Evolutionary conservation across 108 stramenopile genomes (phyloP), one percentile per base, ranked within the genome.

Genomic region (Licmophora abbreviata): DNA sequence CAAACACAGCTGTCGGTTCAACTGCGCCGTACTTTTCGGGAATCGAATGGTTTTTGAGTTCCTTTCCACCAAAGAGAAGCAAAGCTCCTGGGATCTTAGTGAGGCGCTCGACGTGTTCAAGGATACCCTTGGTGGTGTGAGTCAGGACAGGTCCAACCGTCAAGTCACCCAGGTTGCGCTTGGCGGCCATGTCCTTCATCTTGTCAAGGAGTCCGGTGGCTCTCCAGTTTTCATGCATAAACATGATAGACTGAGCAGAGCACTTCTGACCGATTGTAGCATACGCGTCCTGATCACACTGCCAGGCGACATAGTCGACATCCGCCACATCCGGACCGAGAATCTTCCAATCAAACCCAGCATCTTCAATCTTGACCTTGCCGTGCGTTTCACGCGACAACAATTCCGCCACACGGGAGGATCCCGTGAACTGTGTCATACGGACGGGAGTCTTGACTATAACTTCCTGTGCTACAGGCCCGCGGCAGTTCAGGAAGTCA

Each of bases 341-440:
- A 51, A 95, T 77, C 73, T 96, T 98, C 97, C 97, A 98, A 64
- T 98, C 97, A 66, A 96, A 96, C n/a, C 97, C 97, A 9, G 97
- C 97, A 73, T 98, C 97, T 60, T 96, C 95, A 38, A 94, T 66
- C 79, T 90, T 88, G 35, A 94, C 88, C 68, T 93, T 92, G 26
- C 97, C 97, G 48, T 70, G 61, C 3, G 94, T 92, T 26, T 72
- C 83, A 63, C 73, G 40, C 15, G 63, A 63, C 29, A 98, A 66
- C 18, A 58, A 23, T 51, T 96, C 94, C 15, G 83, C 94, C 5
- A 97, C 94, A 23, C 51, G 59, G 20, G 88, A 92, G 38, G 79
- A 82, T 23, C 97, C 97, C 32, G 97, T 98, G 63, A 98, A 98
- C 56, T 95, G 97, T 1, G 95, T 97, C 48, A 94, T 47, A 2